These are phyloP conservation scores for Termitomyces eurrhizus DNA, from an alignment of 768 basidiomycete species.

Conservation along the genomic window DNA sequence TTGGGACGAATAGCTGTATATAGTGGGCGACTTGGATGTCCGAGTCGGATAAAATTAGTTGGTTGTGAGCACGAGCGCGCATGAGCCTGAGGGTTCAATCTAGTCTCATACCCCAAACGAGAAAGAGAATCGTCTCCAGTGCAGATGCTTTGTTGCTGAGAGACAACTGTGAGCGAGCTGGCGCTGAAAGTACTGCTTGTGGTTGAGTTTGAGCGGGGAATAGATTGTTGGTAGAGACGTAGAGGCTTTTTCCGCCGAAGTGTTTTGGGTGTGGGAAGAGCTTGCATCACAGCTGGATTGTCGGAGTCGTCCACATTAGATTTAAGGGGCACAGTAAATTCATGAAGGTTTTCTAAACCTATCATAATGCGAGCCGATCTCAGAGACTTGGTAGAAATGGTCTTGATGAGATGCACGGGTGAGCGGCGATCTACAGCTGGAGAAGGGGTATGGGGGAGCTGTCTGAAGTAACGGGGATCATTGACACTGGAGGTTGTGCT, in stretches of 20 bases:
- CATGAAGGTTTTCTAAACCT: constrained; percentile 13
- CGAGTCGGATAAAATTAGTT: constrained; percentile 33
- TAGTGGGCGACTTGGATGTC: constrained; percentile 50
- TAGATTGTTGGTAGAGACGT: constrained; percentile 25
- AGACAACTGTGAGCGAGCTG: neutral
- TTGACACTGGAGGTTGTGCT: neutral
- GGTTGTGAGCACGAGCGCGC: constrained; percentile 22
- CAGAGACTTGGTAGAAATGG: constrained; percentile 19
- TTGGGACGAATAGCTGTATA: constrained; percentile 47
- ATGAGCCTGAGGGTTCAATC: constrained; percentile 9
- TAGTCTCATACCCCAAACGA: neutral
- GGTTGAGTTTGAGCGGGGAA: constrained; percentile 25
- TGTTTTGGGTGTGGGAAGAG: constrained; percentile 20
- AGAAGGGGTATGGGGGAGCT: constrained; percentile 10
- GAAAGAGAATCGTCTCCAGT: constrained; percentile 11
- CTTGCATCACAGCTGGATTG: neutral
- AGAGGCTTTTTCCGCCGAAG: constrained; percentile 37
- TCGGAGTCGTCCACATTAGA: neutral
- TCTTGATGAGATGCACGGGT: constrained; percentile 13
- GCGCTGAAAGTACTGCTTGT: constrained; percentile 10
- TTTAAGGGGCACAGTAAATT: constrained; percentile 4
- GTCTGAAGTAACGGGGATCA: neutral
- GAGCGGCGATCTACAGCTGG: constrained; percentile 11
- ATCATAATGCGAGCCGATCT: constrained; percentile 15
- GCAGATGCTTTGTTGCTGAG: constrained; percentile 5